Evolutionary conservation across 495 filamentous ascomycete species (phyloP).

Genomic region (Penicillium maclennaniae): DNA sequence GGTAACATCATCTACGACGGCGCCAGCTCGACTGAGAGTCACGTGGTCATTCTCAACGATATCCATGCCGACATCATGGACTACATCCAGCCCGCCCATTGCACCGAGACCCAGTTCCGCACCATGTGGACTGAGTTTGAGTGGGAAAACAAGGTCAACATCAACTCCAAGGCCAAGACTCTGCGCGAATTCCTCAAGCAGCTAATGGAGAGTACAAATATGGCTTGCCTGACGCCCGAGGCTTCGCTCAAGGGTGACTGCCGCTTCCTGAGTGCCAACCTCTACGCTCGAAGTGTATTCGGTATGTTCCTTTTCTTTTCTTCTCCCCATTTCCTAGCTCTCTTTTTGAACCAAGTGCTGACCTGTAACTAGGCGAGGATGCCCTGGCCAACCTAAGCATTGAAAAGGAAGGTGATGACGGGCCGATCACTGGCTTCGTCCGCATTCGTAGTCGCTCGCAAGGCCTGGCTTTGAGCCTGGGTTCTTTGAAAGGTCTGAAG

Average conservation of each 20-base stretch:
- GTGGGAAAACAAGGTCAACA: constrained; percentile 99
- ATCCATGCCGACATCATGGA: constrained; percentile 99
- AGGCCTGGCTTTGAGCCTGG: constrained; percentile 89
- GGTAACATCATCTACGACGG: constrained; percentile 99
- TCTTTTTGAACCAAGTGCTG: constrained; percentile 15
- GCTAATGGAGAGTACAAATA: constrained; percentile 96
- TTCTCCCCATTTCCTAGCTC: neutral
- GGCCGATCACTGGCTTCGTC: constrained; percentile 96
- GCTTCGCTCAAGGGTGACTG: constrained; percentile 96
- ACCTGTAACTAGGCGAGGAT: constrained; percentile 76
- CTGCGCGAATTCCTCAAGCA: constrained; percentile 90
- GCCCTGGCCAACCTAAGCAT: constrained; percentile 96
- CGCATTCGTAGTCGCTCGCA: constrained; percentile 97
- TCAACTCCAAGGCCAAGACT: constrained; percentile 92
- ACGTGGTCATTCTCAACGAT: constrained; percentile 98
- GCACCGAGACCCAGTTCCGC: constrained; percentile 96
- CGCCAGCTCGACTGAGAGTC: constrained; percentile 88
- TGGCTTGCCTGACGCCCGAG: constrained; percentile 96
- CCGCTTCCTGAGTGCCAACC: constrained; percentile 94
- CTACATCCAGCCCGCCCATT: constrained; percentile 96
- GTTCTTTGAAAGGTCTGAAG: constrained; percentile 91
- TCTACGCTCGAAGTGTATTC: constrained; percentile 97
- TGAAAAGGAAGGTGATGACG: constrained; percentile 94
- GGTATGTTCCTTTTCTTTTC: constrained; percentile 57
- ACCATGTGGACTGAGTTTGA: constrained; percentile 99